Base-by-base conservation (phyloP, 164 flowering plant species). In the Kingdonia uniflora region DNA sequence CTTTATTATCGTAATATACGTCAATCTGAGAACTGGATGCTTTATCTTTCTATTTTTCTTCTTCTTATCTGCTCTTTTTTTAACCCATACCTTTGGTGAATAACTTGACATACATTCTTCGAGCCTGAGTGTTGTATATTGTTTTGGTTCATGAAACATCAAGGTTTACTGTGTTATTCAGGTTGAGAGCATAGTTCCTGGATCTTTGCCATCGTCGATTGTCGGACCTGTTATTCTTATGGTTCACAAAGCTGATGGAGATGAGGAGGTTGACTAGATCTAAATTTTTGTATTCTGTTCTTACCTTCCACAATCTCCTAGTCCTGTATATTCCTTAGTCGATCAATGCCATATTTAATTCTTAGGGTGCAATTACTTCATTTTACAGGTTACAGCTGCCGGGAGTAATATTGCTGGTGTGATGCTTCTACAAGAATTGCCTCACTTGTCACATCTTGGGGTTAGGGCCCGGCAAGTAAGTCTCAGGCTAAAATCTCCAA, bases 391-490 rank as follows among this genome's bases (percentile, higher is more conserved):
- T 29, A 78, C 84, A 44, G 85, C 95, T 64, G 87, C 95, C 58
- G 96, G 95, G 43, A 64, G 61, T 56, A 81, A 84, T 66, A 80
- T 91, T 64, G 73, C 57, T 8, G 98, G 96, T 46, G 80, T 91
- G 56, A 65, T 91, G n/a, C 96, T 91, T 25, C 74, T 85, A 56
- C 98, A 91, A 62, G 98, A 91, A 75, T 68, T 91, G 63, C 98
- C 98, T 71, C 96, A 91, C 72, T 71, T 91, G 52, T 91, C 96
- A 52, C 98, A 91, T 75, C 89, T 91, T 71, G 98, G 98, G 74
- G 98, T 91, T 51, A 73, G 98, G 65, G 92, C 98, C 21, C 95
- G 98, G 2, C 98, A 91, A 64, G 97, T 68, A 72, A 73, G 87
- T 72, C 26, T 35, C 50, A 19, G 54, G 51, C 44, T 56, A 22